These are phyloP conservation scores for Talaromyces sp. DNA, from an alignment of 2,329 filamentous ascomycete genomes.

Conservation along the genomic window DNA sequence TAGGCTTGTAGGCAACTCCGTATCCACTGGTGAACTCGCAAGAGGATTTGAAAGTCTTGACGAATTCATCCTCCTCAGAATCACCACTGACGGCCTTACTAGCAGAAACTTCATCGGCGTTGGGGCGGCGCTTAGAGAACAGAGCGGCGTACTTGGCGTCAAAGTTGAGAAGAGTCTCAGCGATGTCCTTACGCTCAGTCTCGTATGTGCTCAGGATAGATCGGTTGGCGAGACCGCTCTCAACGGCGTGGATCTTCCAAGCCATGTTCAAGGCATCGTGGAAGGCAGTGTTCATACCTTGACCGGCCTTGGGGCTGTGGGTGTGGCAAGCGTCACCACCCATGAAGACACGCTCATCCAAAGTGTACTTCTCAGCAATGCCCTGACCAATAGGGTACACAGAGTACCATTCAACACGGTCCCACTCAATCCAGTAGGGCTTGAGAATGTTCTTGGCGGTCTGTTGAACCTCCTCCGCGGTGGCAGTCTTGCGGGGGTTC, in stretches of 20 bases:
- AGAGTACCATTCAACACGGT: slow-evolving; percentile 67
- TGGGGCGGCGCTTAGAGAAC: slow-evolving; percentile 78
- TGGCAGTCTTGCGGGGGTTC: slow-evolving; percentile 63
- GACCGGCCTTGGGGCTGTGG: slow-evolving; percentile 65
- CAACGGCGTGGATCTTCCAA: slow-evolving; percentile 94
- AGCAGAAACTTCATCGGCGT: slow-evolving; percentile 72
- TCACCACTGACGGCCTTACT: slow-evolving; percentile 41
- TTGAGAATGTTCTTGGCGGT: slow-evolving; percentile 61
- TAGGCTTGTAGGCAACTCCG: slow-evolving; percentile 81
- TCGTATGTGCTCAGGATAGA: slow-evolving; percentile 83
- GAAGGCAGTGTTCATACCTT: slow-evolving; percentile 66
- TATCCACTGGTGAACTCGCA: slow-evolving; percentile 94
- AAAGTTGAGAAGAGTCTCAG: slow-evolving; percentile 81
- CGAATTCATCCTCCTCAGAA: slow-evolving; percentile 67
- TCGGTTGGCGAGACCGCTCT: slow-evolving; percentile 76
- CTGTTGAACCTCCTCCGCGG: slow-evolving; percentile 61
- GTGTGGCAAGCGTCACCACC: slow-evolving; percentile 68
- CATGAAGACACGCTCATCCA: slow-evolving; percentile 68
- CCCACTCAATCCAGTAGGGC: slow-evolving; percentile 65
- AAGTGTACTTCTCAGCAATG: slow-evolving; percentile 65
- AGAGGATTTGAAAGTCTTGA: slow-evolving; percentile 85
- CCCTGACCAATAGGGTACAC: slow-evolving; percentile 69
- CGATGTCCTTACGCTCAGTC: slow-evolving; percentile 79
- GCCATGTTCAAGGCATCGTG: slow-evolving; percentile 78
- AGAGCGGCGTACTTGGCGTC: slow-evolving; percentile 88